These are phyloP conservation scores for Penicillium concentricum DNA, from an alignment of 2,329 filamentous ascomycete genomes.

Conservation along the genomic window DNA sequence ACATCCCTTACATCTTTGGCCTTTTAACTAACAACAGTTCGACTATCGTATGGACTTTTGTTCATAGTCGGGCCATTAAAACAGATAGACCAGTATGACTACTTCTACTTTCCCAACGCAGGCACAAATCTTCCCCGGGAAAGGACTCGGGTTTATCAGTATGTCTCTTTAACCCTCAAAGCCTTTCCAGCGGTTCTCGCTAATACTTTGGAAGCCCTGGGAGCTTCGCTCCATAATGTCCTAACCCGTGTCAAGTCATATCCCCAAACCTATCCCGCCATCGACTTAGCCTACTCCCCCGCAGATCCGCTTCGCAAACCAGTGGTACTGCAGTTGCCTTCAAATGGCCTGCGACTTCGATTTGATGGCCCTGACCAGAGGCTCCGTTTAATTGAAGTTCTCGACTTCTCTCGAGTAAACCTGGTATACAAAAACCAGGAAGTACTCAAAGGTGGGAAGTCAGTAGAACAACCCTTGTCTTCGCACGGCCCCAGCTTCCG, in stretches of 20 bases:
- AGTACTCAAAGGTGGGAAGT: constrained; percentile 60
- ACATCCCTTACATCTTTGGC: neutral
- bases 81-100: constrained; percentile 33
- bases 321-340: constrained; percentile 71
- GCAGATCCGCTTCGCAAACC: constrained; percentile 71
- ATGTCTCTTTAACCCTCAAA: constrained; percentile 26
- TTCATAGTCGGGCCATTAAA: constrained; percentile 2
- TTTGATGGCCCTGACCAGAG: constrained; percentile 95
- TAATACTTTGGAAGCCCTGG: constrained; percentile 63
- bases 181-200: constrained; percentile 9
- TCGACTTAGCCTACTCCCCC: constrained; percentile 80
- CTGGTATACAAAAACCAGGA: constrained; percentile 81
- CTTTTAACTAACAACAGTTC: neutral
- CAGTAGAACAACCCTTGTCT: constrained; percentile 31
- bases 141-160: constrained; percentile 63
- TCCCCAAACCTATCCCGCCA: constrained; percentile 74
- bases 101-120: constrained; percentile 33
- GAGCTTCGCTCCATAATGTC: constrained; percentile 86
- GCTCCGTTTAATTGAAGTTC: constrained; percentile 82
- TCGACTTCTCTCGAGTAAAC: constrained; percentile 82
- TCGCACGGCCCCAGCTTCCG: constrained; percentile 71
- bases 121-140: constrained; percentile 66
- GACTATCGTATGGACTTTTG: neutral
- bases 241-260: constrained; percentile 85
- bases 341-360: constrained; percentile 83